Evolutionary conservation across 1,139 yeast genomes (phyloP).

Genomic region (Spathaspora sp.): DNA sequence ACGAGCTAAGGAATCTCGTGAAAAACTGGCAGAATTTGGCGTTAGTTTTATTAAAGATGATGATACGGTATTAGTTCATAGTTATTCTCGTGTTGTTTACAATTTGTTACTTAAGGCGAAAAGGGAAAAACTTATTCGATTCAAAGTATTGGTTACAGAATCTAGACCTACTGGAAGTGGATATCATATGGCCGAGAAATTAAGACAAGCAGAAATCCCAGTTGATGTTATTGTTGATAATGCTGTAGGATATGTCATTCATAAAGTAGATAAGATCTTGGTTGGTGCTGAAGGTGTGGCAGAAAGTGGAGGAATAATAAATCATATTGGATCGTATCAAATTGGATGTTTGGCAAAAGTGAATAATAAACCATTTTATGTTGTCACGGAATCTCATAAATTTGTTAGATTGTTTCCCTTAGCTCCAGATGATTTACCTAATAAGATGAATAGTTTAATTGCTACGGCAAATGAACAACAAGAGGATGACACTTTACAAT

Average conservation of each 20-base stretch:
- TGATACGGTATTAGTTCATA: slow-evolving; percentile 86
- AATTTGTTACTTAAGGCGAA: slow-evolving; percentile 77
- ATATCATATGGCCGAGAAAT: slow-evolving; percentile 63
- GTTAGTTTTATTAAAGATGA: slow-evolving; percentile 89
- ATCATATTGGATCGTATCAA: slow-evolving; percentile 93
- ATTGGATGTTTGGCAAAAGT: slow-evolving; percentile 90
- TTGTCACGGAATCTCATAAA: slow-evolving; percentile 92
- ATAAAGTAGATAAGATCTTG: slow-evolving; percentile 86
- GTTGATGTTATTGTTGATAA: slow-evolving; percentile 88
- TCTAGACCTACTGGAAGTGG: slow-evolving; percentile 89
- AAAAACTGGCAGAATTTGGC: slow-evolving; percentile 85
- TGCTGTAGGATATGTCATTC: slow-evolving; percentile 91
- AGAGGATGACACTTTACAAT: slow-evolving; percentile 34
- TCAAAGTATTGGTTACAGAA: slow-evolving; percentile 90
- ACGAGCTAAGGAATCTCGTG: slow-evolving; percentile 88
- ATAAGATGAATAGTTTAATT: slow-evolving; percentile 34
- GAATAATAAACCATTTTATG: slow-evolving; percentile 91
- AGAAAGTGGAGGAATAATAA: slow-evolving; percentile 96
- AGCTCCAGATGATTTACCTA: slow-evolving; percentile 88
- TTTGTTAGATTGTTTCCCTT: slow-evolving; percentile 95
- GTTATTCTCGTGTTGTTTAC: slow-evolving; percentile 87
- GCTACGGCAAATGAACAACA: slow-evolving; percentile 32
- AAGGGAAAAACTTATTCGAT: slow-evolving; percentile 65
- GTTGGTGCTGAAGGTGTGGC: slow-evolving; percentile 99
- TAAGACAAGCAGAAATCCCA: slow-evolving; percentile 82